A percentile compares a stretch with the other conserved stretches of the same genome.
These are phyloP conservation scores for Kurtzmaniella natalensis DNA, from an alignment of 1,139 yeast species.

Conservation along the genomic window DNA sequence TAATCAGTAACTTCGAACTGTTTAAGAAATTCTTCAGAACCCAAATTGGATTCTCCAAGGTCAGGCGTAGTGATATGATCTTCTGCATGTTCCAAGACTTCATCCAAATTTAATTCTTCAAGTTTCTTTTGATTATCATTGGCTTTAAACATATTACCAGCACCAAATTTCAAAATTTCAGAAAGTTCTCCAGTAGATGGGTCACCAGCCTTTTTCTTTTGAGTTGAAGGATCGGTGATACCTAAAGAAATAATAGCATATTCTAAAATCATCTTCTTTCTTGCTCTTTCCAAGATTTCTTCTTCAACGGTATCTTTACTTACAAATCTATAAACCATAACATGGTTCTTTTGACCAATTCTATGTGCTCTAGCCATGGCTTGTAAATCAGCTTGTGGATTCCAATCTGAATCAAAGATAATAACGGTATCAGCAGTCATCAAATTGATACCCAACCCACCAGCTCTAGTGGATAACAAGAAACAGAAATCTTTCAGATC, in stretches of 20 bases:
- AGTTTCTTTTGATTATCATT: slow-evolving; percentile 89
- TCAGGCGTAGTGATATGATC: slow-evolving; percentile 97
- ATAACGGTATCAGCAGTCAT: slow-evolving; percentile 99
- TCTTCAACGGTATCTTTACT: slow-evolving; percentile 98
- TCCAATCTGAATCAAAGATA: slow-evolving; percentile 98
- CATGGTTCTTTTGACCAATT: slow-evolving; percentile 97
- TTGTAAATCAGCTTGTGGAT: slow-evolving; percentile 96
- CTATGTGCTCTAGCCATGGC: slow-evolving; percentile 99
- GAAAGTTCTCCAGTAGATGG: slow-evolving; percentile 83
- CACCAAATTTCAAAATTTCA: slow-evolving; percentile 95
- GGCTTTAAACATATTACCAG: slow-evolving; percentile 95
- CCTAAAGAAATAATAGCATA: slow-evolving; percentile 96
- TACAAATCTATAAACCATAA: slow-evolving; percentile 93
- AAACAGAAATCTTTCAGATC: slow-evolving; percentile 92
- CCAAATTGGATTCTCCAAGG: slow-evolving; percentile 90
- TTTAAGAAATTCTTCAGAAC: slow-evolving; percentile 95
- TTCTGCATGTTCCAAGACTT: slow-evolving; percentile 93
- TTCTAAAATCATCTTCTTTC: slow-evolving; percentile 96
- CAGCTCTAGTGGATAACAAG: slow-evolving; percentile 91
- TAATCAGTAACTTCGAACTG: slow-evolving; percentile 98
- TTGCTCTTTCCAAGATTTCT: slow-evolving; percentile 91
- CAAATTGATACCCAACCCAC: slow-evolving; percentile 95
- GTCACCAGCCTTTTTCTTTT: slow-evolving; percentile 45
- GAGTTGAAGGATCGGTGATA: slow-evolving; percentile 66
- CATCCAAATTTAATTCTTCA: slow-evolving; percentile 93